Percentiles rank a stretch among this genome's conserved stretches.
phyloP scores from a whole-genome alignment of 352 stramenopile species.

The Pelagophyceae sp. region DNA sequence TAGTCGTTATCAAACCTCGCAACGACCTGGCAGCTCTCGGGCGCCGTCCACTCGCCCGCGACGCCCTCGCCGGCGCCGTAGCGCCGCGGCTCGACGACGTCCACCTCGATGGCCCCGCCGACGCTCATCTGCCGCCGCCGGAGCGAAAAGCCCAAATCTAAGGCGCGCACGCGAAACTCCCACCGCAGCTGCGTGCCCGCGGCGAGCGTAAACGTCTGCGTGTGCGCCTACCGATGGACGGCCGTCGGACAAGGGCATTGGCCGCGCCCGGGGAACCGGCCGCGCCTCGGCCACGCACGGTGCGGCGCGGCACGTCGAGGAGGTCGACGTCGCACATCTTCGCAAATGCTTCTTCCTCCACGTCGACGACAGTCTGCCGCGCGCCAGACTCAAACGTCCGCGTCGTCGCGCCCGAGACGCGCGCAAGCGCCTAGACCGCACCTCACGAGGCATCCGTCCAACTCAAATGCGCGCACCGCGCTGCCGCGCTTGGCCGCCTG shows the following conservation, averaged over 20 bases:
- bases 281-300: not conserved
- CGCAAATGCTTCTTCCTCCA: not conserved
- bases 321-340: not conserved
- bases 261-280: no score
- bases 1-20: not conserved
- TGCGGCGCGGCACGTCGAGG: not conserved
- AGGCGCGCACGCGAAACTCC: not conserved
- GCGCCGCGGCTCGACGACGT: not conserved
- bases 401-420: no score
- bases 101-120: not conserved
- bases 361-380: not conserved
- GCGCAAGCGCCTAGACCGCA: no score
- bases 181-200: not conserved
- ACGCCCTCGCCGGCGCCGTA: not conserved
- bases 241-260: no score
- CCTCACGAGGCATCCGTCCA: no score
- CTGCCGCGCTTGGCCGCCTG: no score
- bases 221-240: no score
- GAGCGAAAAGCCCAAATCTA: not conserved
- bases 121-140: not conserved
- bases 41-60: not conserved
- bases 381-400: no score
- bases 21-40: not conserved
- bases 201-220: not conserved
- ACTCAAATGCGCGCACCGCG: no score